Percentiles rank a stretch among this genome's conserved stretches.
phyloP scores from a whole-genome alignment of 1,284 basidiomycete genomes.

The Phellopilus nigrolimitatus region DNA sequence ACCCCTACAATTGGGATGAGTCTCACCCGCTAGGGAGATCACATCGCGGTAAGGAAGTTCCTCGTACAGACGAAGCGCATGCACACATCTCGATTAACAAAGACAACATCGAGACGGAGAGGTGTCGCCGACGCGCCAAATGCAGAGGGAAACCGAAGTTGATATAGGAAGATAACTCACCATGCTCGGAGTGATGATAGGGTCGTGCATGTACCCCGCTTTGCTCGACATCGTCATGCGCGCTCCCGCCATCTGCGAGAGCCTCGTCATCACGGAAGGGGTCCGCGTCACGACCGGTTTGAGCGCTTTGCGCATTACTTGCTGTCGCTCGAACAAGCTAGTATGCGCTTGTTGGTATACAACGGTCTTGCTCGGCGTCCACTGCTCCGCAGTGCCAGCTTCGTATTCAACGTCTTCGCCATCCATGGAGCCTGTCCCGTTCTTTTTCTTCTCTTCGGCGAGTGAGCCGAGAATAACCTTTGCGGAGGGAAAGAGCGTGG shows the following conservation, averaged over 20 bases:
- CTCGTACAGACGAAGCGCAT: too few species aligned
- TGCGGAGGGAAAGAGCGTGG: conserved; percentile 5
- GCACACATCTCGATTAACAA: too few species aligned
- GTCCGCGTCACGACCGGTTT: conserved; percentile 3
- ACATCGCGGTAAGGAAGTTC: too few species aligned
- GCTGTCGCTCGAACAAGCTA: conserved; percentile 16
- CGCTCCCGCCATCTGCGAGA: conserved; percentile 28
- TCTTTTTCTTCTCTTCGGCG: neutral
- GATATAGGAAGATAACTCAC: conserved; percentile 42
- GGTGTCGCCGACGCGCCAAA: too few species aligned
- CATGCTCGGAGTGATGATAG: conserved; percentile 89
- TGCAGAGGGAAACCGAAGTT: conserved; percentile 2
- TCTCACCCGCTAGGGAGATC: too few species aligned
- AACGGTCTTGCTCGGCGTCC: conserved; percentile 10
- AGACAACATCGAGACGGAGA: too few species aligned
- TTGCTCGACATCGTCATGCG: conserved; percentile 94
- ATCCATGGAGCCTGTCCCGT: neutral
- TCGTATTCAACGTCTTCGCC: neutral
- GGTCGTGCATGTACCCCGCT: conserved; percentile 90
- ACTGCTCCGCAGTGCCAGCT: conserved; percentile 36
- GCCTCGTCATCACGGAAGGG: conserved; percentile 4
- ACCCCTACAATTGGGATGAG: too few species aligned
- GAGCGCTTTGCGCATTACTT: conserved; percentile 10
- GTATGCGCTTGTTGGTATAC: conserved; percentile 17
- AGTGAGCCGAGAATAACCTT: conserved; percentile 13